These are phyloP conservation scores for Pichia insulana DNA, from an alignment of 805 yeast genomes.

Conservation along the genomic window DNA sequence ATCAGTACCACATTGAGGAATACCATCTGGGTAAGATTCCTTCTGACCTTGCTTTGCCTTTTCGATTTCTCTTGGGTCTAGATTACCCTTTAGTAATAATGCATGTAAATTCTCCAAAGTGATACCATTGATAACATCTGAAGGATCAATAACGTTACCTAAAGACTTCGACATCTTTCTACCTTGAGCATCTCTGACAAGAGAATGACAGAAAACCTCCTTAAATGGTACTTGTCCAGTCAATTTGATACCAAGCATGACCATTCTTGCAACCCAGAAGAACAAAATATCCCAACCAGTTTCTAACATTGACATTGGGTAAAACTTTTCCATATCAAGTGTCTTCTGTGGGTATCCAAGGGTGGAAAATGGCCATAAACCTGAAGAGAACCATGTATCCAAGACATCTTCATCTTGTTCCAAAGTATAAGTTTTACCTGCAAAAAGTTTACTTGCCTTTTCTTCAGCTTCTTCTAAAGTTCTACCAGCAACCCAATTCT, in stretches of 20 bases:
- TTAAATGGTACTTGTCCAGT: slow-evolving; percentile 89
- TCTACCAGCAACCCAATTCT: slow-evolving; percentile 90
- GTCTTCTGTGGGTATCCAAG: slow-evolving; percentile 89
- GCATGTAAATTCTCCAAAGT: slow-evolving; percentile 70
- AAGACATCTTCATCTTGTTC: slow-evolving; percentile 97
- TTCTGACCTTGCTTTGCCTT: slow-evolving; percentile 85
- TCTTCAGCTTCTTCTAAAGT: slow-evolving; percentile 69
- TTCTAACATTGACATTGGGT: slow-evolving; percentile 90
- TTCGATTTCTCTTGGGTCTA: slow-evolving; percentile 80
- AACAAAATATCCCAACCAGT: slow-evolving; percentile 99
- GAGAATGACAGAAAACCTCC: slow-evolving; percentile 96
- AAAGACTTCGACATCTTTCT: slow-evolving; percentile 97
- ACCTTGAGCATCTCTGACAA: slow-evolving; percentile 98
- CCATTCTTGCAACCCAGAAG: slow-evolving; percentile 99
- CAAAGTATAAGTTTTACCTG: slow-evolving; percentile 59
- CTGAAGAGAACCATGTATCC: slow-evolving; percentile 98
- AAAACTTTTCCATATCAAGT: slow-evolving; percentile 64
- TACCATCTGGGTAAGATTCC: slow-evolving; percentile 88
- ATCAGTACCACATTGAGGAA: slow-evolving; percentile 99
- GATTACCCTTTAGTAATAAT: slow-evolving; percentile 70
- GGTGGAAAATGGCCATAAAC: slow-evolving; percentile 95
- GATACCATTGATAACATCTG: slow-evolving; percentile 88
- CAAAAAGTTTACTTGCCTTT: slow-evolving; percentile 70
- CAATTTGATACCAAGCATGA: slow-evolving; percentile 79
- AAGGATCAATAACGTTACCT: slow-evolving; percentile 95